A percentile compares a stretch with the other conserved stretches of the same genome.
These are phyloP conservation scores for Saturnispora saitoi DNA, from an alignment of 805 yeast species.

Conservation along the genomic window DNA sequence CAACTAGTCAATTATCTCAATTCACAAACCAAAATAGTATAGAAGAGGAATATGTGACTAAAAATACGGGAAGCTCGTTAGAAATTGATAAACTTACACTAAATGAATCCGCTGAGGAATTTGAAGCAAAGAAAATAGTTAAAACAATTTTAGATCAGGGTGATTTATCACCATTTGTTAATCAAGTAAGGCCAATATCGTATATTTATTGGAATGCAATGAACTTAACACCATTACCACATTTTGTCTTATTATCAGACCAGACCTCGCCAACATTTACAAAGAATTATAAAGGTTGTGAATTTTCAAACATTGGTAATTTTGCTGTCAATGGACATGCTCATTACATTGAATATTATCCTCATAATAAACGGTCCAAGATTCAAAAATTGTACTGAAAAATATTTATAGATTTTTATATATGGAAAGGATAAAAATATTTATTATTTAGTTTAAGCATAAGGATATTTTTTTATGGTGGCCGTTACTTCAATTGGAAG, in stretches of 20 bases:
- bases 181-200: conserved; percentile 49
- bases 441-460: conserved; percentile 1
- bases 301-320: conserved; percentile 62
- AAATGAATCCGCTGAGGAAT: conserved; percentile 36
- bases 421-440: background rate
- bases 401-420: background rate
- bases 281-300: conserved; percentile 75
- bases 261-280: conserved; percentile 62
- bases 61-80: conserved; percentile 14
- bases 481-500: conserved; percentile 49
- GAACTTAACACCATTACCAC: conserved; percentile 72
- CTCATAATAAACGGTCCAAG: conserved; percentile 45
- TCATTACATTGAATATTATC: conserved; percentile 66
- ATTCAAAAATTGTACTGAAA: conserved; percentile 34
- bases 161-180: conserved; percentile 71
- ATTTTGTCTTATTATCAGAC: conserved; percentile 56
- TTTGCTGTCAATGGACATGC: conserved; percentile 39
- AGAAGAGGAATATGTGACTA: conserved; percentile 8
- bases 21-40: background rate
- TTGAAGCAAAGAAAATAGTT: conserved; percentile 61
- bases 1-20: conserved; percentile 1
- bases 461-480: conserved; percentile 26
- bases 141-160: conserved; percentile 85
- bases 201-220: conserved; percentile 66
- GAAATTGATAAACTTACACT: conserved; percentile 23